phyloP scores from a whole-genome alignment of 2,329 filamentous ascomycete species.

The Colletotrichum simmondsii region DNA sequence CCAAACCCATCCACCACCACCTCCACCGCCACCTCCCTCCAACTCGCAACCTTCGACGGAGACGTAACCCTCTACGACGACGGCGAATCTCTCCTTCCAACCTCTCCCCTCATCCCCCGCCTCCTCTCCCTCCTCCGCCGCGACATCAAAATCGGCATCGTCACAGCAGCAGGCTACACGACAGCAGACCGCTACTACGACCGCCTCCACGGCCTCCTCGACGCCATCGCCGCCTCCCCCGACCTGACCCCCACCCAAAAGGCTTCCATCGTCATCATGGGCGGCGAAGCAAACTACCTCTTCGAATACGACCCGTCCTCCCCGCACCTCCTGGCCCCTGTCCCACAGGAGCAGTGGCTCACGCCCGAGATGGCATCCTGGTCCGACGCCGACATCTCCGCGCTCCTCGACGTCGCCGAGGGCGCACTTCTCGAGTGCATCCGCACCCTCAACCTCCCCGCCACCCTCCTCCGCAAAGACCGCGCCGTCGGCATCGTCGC shows the following conservation, averaged over 20 bases:
- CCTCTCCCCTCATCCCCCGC: background rate
- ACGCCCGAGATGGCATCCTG: constrained; percentile 82
- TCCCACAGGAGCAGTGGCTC: constrained; percentile 76
- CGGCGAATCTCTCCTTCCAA: constrained; percentile 68
- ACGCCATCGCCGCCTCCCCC: constrained; percentile 74
- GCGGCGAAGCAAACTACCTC: constrained; percentile 95
- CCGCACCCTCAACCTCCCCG: constrained; percentile 81
- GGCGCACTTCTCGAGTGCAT: constrained; percentile 85
- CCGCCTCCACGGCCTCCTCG: constrained; percentile 86
- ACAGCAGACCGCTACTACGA: constrained; percentile 87
- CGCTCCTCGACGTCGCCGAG: constrained; percentile 91
- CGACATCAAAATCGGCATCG: constrained; percentile 89
- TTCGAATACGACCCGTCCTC: constrained; percentile 79
- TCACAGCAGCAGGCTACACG: constrained; percentile 95
- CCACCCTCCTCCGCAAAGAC: constrained; percentile 86
- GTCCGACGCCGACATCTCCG: constrained; percentile 80
- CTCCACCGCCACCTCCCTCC: constrained; percentile 71
- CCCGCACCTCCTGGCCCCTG: constrained; percentile 74
- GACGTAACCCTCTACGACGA: constrained; percentile 97
- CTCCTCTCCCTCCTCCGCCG: constrained; percentile 74
- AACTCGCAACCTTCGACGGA: constrained; percentile 95
- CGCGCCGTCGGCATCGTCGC: constrained; percentile 84
- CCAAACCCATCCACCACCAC: background rate
- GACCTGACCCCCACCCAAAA: constrained; percentile 74
- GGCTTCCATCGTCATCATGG: constrained; percentile 88